phyloP scores from a whole-genome alignment of 1,284 basidiomycete genomes.

The Ceratobasidium theobromae region DNA sequence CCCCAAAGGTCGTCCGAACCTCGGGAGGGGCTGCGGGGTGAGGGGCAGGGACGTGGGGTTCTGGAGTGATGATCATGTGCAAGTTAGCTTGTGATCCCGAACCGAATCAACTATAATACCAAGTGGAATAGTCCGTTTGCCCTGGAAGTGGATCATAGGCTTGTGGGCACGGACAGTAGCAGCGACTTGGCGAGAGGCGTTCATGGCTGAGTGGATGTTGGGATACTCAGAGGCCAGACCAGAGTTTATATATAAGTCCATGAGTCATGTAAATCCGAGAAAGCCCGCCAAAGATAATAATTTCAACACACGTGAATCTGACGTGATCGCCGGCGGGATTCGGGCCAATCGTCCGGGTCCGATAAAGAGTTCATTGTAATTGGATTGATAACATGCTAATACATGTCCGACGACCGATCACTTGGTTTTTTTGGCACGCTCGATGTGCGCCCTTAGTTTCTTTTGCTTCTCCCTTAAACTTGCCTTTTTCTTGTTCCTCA shows the following conservation, averaged over 20 bases:
- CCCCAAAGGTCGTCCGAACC: slow-evolving; percentile 61
- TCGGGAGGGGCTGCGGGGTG: slow-evolving; percentile 78
- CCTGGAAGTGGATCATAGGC: slow-evolving; percentile 80
- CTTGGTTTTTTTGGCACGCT: slow-evolving; percentile 61
- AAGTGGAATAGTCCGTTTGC: slow-evolving; percentile 63
- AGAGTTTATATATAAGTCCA: slow-evolving; percentile 1
- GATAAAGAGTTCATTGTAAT: too few relatives aligned
- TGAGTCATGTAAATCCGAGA: slow-evolving; percentile 10
- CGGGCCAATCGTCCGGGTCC: neutral
- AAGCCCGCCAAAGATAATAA: slow-evolving; percentile 9
- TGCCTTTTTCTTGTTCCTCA: slow-evolving; percentile 84
- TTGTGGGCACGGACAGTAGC: slow-evolving; percentile 47
- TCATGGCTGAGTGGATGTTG: slow-evolving; percentile 4
- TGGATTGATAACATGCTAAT: too few relatives aligned
- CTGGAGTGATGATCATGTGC: slow-evolving; percentile 48
- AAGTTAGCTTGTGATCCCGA: slow-evolving; percentile 4
- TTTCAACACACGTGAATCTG: slow-evolving; percentile 27
- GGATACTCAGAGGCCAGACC: neutral
- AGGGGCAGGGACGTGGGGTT: slow-evolving; percentile 59
- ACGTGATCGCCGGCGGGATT: slow-evolving; percentile 16
- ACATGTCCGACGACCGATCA: slow-evolving; percentile 39
- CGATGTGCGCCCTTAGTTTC: slow-evolving; percentile 70
- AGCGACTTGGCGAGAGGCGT: slow-evolving; percentile 21
- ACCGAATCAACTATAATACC: slow-evolving; percentile 43
- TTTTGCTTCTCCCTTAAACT: slow-evolving; percentile 84